Percentiles rank a stretch among this genome's conserved stretches.
phyloP scores from a whole-genome alignment of 1,284 basidiomycete genomes.

The Farysia itapuensis region DNA sequence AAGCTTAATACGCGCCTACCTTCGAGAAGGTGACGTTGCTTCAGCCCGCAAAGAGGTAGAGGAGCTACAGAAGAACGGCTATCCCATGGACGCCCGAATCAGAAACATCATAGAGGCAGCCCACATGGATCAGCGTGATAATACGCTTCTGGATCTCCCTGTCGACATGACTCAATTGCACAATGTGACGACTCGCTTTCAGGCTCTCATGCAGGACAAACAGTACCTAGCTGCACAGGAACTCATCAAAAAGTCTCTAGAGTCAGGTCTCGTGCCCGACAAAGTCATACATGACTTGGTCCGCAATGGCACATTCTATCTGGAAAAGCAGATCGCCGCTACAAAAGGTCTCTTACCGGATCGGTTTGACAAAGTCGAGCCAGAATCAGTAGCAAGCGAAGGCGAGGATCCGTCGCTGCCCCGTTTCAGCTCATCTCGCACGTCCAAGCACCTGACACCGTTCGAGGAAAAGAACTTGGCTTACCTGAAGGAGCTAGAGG shows the following conservation, averaged over 20 bases:
- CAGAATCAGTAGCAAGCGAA: neutral
- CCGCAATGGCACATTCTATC: constrained; percentile 4
- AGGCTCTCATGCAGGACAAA: constrained; percentile 10
- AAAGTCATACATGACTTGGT: constrained; percentile 16
- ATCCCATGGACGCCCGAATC: constrained; percentile 20
- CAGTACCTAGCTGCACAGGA: constrained; percentile 28
- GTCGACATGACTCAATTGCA: constrained; percentile 5
- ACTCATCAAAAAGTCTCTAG: constrained; percentile 14
- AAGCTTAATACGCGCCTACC: constrained; percentile 29
- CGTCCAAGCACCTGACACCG: neutral
- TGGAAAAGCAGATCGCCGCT: constrained; percentile 13
- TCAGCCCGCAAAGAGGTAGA: constrained; percentile 14
- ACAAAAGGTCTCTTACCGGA: too few relatives aligned
- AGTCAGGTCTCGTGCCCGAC: constrained; percentile 13
- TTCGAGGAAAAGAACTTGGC: neutral
- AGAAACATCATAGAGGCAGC: constrained; percentile 33
- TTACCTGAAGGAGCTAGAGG: neutral
- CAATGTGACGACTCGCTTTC: constrained; percentile 26
- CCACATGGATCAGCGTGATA: constrained; percentile 2
- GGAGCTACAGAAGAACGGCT: constrained; percentile 15
- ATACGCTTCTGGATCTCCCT: constrained; percentile 10
- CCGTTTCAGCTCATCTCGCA: neutral
- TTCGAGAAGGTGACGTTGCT: constrained; percentile 6
- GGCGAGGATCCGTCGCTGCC: neutral
- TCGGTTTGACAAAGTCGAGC: neutral